These are phyloP conservation scores for Penicillium ochrochloron DNA, from an alignment of 495 filamentous ascomycete genomes.

Conservation along the genomic window DNA sequence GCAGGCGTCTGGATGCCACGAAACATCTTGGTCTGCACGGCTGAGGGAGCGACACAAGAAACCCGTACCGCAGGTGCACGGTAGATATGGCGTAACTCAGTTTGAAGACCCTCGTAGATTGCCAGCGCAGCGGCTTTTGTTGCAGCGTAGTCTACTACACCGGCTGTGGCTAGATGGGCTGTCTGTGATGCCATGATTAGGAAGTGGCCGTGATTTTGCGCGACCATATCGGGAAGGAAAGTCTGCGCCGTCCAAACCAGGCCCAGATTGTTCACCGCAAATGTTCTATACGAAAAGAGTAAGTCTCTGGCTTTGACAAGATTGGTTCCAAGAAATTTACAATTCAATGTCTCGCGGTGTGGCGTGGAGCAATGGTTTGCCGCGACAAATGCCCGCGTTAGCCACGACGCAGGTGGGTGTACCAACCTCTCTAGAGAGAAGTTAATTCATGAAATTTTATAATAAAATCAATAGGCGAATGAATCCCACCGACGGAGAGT, in stretches of 20 bases:
- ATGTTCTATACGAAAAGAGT: background rate
- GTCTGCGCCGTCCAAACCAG: background rate
- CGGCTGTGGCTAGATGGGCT: slow-evolving; percentile 67
- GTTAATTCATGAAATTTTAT: background rate
- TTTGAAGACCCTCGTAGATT: slow-evolving; percentile 1
- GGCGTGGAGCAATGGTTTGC: slow-evolving; percentile 16
- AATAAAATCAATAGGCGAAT: background rate
- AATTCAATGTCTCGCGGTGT: slow-evolving; percentile 16
- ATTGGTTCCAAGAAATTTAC: background rate
- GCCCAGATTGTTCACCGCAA: slow-evolving; percentile 2
- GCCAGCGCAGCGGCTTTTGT: slow-evolving; percentile 62
- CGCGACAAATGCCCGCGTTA: slow-evolving; percentile 12
- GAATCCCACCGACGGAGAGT: background rate
- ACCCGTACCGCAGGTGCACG: background rate
- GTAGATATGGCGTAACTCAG: slow-evolving; percentile 5
- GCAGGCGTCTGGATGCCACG: slow-evolving; percentile 1
- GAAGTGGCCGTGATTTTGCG: slow-evolving; percentile 64
- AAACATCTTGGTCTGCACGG: slow-evolving; percentile 1
- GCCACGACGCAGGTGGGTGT: slow-evolving; percentile 14
- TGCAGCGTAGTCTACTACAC: slow-evolving; percentile 62
- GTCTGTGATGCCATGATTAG: slow-evolving; percentile 77
- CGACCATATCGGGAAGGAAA: slow-evolving; percentile 71
- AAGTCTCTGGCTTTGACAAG: background rate
- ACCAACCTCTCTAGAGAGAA: slow-evolving; percentile 3
- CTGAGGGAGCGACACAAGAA: background rate